These are phyloP conservation scores for Beauveria pseudobassiana DNA, from an alignment of 2,329 filamentous ascomycete species.

Conservation along the genomic window DNA sequence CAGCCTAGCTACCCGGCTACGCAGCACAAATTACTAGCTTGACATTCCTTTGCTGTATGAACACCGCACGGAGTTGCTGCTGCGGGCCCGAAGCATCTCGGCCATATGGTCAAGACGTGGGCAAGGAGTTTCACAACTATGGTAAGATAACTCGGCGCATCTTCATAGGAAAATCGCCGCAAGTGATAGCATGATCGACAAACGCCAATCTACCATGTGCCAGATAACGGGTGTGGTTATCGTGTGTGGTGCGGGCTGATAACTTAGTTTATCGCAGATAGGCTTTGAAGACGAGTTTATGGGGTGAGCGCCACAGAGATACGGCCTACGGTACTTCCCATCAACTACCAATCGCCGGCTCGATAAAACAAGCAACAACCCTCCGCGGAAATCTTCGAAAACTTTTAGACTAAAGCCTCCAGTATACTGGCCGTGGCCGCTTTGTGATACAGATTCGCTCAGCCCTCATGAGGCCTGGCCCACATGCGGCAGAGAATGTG, in stretches of 20 bases:
- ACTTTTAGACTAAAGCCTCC: neutral
- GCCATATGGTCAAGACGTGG: neutral
- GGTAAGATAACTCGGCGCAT: neutral
- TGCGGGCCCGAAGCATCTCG: neutral
- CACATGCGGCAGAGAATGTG: slow-evolving; percentile 3
- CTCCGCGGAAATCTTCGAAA: slow-evolving; percentile 6
- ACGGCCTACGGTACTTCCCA: neutral
- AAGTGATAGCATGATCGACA: neutral
- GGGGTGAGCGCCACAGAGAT: slow-evolving; percentile 6
- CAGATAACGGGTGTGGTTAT: neutral
- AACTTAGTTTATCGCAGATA: slow-evolving; percentile 5
- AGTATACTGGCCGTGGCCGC: neutral
- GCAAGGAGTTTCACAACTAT: neutral
- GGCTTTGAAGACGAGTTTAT: neutral
- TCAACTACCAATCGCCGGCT: neutral
- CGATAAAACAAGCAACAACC: neutral
- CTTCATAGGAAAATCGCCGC: neutral
- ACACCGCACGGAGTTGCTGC: neutral
- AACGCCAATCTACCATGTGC: neutral
- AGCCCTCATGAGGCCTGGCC: neutral
- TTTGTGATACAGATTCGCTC: neutral
- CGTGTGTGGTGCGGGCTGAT: neutral
- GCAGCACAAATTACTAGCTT: neutral
- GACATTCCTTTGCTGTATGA: neutral
- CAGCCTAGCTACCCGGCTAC: neutral